Base-by-base conservation (phyloP, 2,329 filamentous ascomycete genomes). In the Calonectria naviculata region DNA sequence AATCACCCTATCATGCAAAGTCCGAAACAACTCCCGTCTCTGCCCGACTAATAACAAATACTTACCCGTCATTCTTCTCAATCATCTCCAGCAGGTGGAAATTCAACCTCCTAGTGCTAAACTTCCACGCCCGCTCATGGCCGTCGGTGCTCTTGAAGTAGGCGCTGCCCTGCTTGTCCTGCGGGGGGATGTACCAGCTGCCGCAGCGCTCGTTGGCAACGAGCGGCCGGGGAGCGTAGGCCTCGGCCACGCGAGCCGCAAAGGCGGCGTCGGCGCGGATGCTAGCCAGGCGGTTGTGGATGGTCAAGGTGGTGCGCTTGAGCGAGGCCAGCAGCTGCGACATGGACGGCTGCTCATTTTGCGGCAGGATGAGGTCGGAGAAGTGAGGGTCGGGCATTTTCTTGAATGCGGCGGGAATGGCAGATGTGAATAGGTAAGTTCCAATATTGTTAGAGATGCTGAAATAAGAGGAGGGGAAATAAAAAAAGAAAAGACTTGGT, bases 91-190 rank as follows among this genome's bases (percentile, higher is more conserved):
- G 82, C 19, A 98, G 81, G 74, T 97, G 94, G 77, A 98, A 80
- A 80, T 99, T 99, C 78, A 98, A 84, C 74, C 97, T 88, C 73
- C 97, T 87, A 26, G 93, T 89, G 83, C 94, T 98, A 80, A 98
- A 98, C 72, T 92, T 90, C 97, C 97, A 99, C 79, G 97, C 92
- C 10, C 94, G 92, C 64, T 92, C 91, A 82, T 99, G 97, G 1
- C 97, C 97, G 84, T 99, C 97, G 2, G 97, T 99, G 83, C 94
- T 97, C 87, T 99, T 99, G 85, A 98, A 99, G 84, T 98, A 99
- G 36, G 93, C 94, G 74, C 93, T 95, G 36, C 90, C 93, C 1
- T 81, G 84, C 83, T 96, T 97, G 29, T 79, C 79, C 9, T 82
- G 82, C 0, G 92, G 92, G 38, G 87, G 84, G 29, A 98, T 93